A percentile compares a stretch with the other conserved stretches of the same genome.
Conservation (phyloP, 2,329 filamentous ascomycete genomes). For the Aureobasidium sp. region DNA sequence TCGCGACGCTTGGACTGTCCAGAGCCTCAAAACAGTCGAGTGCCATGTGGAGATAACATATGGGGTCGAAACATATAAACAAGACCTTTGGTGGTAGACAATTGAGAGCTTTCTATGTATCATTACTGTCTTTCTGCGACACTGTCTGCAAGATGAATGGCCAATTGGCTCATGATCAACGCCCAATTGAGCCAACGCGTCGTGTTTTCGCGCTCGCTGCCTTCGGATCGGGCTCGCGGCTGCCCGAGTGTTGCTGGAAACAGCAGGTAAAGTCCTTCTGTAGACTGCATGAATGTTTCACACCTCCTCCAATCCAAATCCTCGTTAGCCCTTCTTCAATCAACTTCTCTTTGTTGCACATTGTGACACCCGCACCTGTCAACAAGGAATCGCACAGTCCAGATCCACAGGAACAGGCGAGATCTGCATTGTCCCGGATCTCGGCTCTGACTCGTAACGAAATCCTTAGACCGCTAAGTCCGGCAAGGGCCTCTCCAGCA, state of each 20-base stretch:
- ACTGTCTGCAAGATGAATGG: background rate
- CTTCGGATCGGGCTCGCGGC: background rate
- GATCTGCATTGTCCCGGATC: slow-evolving; percentile 12
- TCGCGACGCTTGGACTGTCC: background rate
- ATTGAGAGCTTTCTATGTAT: background rate
- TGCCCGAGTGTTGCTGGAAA: background rate
- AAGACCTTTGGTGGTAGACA: background rate
- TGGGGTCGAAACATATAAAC: background rate
- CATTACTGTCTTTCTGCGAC: background rate
- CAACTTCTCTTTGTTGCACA: slow-evolving; percentile 6
- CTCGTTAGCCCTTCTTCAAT: background rate
- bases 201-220: background rate
- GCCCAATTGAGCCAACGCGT: background rate
- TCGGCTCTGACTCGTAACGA: slow-evolving; percentile 2
- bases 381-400: slow-evolving; percentile 1
- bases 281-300: background rate
- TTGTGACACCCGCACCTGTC: slow-evolving; percentile 5
- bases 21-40: background rate
- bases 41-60: background rate
- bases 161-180: background rate
- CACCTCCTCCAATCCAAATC: background rate
- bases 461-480: background rate
- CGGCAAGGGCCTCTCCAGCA: background rate
- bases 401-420: slow-evolving; percentile 2
- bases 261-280: background rate